Conservation (phyloP, 805 yeast genomes). For the Isabelozyma heimii region DNA sequence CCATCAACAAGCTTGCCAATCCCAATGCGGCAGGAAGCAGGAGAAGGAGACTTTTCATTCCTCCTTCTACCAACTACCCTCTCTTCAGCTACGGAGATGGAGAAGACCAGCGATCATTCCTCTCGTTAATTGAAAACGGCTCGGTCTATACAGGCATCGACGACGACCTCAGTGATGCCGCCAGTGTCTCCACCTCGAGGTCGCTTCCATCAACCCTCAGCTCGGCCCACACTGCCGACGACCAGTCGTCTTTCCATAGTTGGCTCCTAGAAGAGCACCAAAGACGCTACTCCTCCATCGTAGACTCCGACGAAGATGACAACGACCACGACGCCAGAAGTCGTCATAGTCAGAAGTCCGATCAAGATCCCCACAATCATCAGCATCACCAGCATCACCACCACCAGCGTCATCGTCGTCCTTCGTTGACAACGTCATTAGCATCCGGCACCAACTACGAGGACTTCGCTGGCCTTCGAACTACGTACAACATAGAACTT, state of each 20-base stretch:
- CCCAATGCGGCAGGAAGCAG: conserved; percentile 35
- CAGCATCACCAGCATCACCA: neutral
- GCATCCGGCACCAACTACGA: conserved; percentile 17
- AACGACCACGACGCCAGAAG: conserved; percentile 6
- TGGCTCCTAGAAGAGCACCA: conserved; percentile 45
- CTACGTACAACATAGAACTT: conserved; percentile 25
- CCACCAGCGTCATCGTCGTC: neutral
- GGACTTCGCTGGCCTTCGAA: conserved; percentile 30
- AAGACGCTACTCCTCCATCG: conserved; percentile 26
- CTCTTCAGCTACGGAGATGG: conserved; percentile 42
- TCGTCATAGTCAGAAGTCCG: neutral
- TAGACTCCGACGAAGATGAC: conserved; percentile 10
- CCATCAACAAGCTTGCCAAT: conserved; percentile 40
- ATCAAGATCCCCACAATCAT: neutral
- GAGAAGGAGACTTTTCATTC: conserved; percentile 39
- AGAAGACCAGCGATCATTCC: conserved; percentile 42
- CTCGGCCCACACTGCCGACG: conserved; percentile 33
- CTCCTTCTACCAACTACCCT: conserved; percentile 44
- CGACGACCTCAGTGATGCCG: conserved; percentile 30
- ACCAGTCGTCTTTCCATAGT: conserved; percentile 39
- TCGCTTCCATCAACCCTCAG: conserved; percentile 40
- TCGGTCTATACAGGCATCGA: conserved; percentile 27
- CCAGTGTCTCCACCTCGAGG: conserved; percentile 39
- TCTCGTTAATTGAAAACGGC: conserved; percentile 37
- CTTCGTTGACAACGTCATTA: neutral